phyloP scores from a whole-genome alignment of 1,284 basidiomycete species.

The Trametes pubescens region DNA sequence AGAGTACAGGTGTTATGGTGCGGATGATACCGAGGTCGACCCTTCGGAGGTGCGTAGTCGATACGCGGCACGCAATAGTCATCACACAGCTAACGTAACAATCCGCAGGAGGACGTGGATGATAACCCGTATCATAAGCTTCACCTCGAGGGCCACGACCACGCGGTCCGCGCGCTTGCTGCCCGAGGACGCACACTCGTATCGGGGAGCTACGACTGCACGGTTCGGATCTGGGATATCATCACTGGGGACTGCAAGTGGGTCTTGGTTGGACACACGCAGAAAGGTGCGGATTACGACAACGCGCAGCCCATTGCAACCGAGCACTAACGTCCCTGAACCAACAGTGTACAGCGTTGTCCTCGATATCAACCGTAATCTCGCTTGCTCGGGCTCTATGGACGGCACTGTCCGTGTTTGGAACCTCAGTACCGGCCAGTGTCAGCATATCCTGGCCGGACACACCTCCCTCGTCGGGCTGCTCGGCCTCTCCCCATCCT shows the following conservation, averaged over 20 bases:
- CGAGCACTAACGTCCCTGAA: neutral
- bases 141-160: slow-evolving; percentile 87
- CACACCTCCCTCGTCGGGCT: slow-evolving; percentile 91
- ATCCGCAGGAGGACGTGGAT: slow-evolving; percentile 68
- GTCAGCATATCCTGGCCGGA: slow-evolving; percentile 81
- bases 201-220: slow-evolving; percentile 95
- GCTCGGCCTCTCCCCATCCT: slow-evolving; percentile 85
- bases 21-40: slow-evolving; percentile 73
- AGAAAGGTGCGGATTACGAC: slow-evolving; percentile 72
- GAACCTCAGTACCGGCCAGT: slow-evolving; percentile 84
- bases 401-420: slow-evolving; percentile 95
- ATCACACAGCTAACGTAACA: slow-evolving; percentile 19
- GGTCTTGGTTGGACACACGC: slow-evolving; percentile 85
- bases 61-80: neutral
- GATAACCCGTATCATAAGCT: slow-evolving; percentile 92
- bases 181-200: slow-evolving; percentile 89
- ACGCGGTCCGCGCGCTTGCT: slow-evolving; percentile 92
- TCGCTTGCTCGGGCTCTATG: slow-evolving; percentile 96
- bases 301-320: neutral
- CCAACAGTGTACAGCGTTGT: slow-evolving; percentile 88
- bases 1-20: slow-evolving; percentile 76
- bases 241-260: slow-evolving; percentile 87
- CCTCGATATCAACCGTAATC: slow-evolving; percentile 83
- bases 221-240: slow-evolving; percentile 94
- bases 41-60: slow-evolving; percentile 64